Percentiles rank a stretch among this genome's conserved stretches.
phyloP scores from a whole-genome alignment of 257 asterid genomes.

The Rhazya stricta region DNA sequence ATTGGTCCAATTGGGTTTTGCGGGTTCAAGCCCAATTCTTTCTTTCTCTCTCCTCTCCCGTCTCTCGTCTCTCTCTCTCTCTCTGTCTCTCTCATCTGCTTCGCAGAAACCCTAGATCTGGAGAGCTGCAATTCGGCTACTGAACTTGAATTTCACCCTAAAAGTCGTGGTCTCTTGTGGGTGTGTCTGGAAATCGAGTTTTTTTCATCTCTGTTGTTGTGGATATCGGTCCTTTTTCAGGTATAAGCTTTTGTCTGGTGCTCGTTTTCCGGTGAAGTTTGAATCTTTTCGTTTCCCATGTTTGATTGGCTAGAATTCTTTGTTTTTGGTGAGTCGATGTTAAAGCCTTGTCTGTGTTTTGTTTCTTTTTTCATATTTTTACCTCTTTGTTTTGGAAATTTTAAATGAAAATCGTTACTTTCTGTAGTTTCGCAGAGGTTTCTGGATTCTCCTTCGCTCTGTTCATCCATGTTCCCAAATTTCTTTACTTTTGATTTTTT shows the following conservation, averaged over 20 bases:
- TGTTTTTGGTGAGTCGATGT: background rate
- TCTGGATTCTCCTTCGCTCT: background rate
- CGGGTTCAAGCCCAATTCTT: conserved; percentile 69
- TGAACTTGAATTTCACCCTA: conserved; percentile 26
- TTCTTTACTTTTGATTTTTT: background rate
- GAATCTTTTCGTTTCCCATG: background rate
- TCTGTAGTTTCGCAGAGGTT: background rate
- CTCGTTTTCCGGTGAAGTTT: background rate
- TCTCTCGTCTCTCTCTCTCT: conserved; percentile 20
- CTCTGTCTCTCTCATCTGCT: conserved; percentile 15
- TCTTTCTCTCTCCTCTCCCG: conserved; percentile 40
- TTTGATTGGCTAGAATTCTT: background rate
- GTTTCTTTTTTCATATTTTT: background rate
- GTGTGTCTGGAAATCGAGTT: background rate
- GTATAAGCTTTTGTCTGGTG: conserved; percentile 7
- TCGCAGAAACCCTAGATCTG: conserved; percentile 62
- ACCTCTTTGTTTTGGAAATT: background rate
- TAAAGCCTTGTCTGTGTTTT: background rate
- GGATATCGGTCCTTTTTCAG: conserved; percentile 9
- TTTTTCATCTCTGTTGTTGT: conserved; percentile 19
- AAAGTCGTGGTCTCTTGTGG: background rate
- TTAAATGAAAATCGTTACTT: background rate
- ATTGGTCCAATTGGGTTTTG: conserved; percentile 51
- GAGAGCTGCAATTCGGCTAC: conserved; percentile 30
- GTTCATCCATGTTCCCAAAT: background rate